These are phyloP conservation scores for Aspergillus awamori DNA, from an alignment of 2,329 filamentous ascomycete genomes.

Conservation along the genomic window DNA sequence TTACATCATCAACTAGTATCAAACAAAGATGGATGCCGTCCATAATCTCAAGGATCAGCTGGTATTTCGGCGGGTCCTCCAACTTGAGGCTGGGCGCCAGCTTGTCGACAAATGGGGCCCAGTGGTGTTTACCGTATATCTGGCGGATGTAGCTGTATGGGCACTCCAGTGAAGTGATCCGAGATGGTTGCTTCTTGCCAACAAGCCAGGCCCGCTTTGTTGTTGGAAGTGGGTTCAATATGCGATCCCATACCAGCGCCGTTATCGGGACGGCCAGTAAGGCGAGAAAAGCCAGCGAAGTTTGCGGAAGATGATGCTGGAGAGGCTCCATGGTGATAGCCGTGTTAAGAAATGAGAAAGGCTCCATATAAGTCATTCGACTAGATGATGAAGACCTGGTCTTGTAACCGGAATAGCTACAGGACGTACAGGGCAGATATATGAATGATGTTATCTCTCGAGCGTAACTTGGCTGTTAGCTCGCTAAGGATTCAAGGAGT, in stretches of 20 bases:
- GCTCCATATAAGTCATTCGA: neutral
- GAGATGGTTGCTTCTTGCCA: constrained; percentile 16
- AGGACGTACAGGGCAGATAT: too few species aligned
- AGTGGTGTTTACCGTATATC: constrained; percentile 24
- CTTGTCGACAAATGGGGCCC: constrained; percentile 24
- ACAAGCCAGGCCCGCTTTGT: constrained; percentile 20
- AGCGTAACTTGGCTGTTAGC: too few species aligned
- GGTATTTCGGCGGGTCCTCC: constrained; percentile 19
- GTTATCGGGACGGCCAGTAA: neutral
- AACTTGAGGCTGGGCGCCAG: constrained; percentile 19
- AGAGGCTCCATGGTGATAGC: neutral
- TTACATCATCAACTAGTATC: constrained; percentile 28
- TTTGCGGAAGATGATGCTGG: neutral
- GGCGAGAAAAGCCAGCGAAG: neutral
- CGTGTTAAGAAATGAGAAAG: neutral
- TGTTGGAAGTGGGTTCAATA: constrained; percentile 12
- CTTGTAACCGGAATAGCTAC: too few species aligned
- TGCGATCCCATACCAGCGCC: constrained; percentile 8
- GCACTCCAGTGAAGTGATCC: constrained; percentile 20
- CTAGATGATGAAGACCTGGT: too few species aligned
- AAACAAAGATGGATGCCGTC: constrained; percentile 25
- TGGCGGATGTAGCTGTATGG: constrained; percentile 23
- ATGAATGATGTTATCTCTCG: too few species aligned
- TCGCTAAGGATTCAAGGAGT: too few species aligned
- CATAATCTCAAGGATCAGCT: constrained; percentile 25